These are phyloP conservation scores for Phaeosphaeria sp. DNA, from an alignment of 2,329 filamentous ascomycete species.

Conservation along the genomic window DNA sequence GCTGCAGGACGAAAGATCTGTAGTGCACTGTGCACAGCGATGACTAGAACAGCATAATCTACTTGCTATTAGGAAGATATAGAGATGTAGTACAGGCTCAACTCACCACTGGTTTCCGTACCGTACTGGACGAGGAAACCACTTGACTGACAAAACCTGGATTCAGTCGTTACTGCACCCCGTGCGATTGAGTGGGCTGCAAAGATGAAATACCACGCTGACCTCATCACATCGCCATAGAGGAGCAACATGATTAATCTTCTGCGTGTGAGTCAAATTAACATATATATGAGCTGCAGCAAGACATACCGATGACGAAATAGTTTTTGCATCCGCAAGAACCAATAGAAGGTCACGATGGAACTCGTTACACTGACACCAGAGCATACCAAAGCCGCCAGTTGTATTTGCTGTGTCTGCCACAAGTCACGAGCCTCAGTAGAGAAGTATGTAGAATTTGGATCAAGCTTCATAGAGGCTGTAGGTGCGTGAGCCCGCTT, in stretches of 20 bases:
- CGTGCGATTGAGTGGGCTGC: conserved; percentile 63
- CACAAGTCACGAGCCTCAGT: conserved; percentile 4
- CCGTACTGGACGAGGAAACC: conserved; percentile 72
- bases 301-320: conserved; percentile 73
- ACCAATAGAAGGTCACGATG: conserved; percentile 71
- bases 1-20: conserved; percentile 69
- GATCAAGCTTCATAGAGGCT: neutral
- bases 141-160: conserved; percentile 69
- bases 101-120: conserved; percentile 68
- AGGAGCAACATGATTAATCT: conserved; percentile 79
- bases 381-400: conserved; percentile 44
- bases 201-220: conserved; percentile 71
- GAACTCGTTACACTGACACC: conserved; percentile 64
- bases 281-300: neutral
- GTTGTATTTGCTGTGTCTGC: conserved; percentile 39
- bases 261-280: neutral
- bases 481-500: neutral
- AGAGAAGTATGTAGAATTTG: conserved; percentile 10
- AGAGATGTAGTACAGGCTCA: neutral
- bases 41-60: conserved; percentile 74
- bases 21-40: conserved; percentile 74
- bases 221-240: conserved; percentile 73
- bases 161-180: conserved; percentile 59
- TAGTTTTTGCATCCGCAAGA: conserved; percentile 73
- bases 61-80: neutral